These are phyloP conservation scores for Colletotrichum tabaci DNA, from an alignment of 2,329 filamentous ascomycete species.

Conservation along the genomic window DNA sequence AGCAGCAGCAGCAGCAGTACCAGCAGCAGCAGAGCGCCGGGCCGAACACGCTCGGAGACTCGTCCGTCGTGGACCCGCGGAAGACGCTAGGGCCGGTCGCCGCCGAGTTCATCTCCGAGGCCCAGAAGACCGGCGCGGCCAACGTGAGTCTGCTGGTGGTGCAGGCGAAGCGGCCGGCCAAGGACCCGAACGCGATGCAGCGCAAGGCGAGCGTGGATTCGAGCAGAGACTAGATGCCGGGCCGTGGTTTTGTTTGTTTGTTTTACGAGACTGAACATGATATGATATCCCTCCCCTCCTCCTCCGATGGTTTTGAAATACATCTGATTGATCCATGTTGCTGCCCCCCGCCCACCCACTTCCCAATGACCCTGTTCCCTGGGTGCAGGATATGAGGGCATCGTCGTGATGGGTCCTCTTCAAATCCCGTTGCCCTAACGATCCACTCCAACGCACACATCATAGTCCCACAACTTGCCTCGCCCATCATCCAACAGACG, in stretches of 20 bases:
- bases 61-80: background rate
- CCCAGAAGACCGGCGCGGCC: background rate
- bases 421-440: conserved; percentile 3
- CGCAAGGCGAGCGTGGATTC: conserved; percentile 15
- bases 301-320: background rate
- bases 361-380: background rate
- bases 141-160: conserved; percentile 17
- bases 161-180: background rate
- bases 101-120: background rate
- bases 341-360: background rate
- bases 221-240: background rate
- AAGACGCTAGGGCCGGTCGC: conserved; percentile 4
- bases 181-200: background rate
- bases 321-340: background rate
- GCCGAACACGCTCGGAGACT: background rate
- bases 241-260: too few species aligned
- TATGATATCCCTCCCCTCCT: background rate
- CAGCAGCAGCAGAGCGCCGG: background rate
- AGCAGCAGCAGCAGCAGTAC: background rate
- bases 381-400: background rate
- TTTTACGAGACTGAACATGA: background rate
- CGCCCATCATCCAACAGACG: accelerated
- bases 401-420: conserved; percentile 17
- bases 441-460: background rate
- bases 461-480: accelerated